Evolutionary conservation across 805 yeast species (phyloP), one percentile per base, ranked within the genome.

Genomic region (Candida xiaguanensis): DNA sequence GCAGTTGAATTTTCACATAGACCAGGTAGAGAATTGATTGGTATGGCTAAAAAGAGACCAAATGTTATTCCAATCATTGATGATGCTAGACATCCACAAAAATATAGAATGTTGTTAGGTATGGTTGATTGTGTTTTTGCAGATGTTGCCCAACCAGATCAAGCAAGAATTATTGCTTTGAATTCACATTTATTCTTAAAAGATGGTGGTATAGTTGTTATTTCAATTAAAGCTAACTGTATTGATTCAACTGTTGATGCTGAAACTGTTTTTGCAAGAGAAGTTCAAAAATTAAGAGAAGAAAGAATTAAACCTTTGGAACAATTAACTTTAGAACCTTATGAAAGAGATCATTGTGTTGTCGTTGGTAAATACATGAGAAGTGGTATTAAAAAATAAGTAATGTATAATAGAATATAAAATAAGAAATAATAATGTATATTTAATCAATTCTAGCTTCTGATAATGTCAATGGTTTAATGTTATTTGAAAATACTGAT

Each of bases 1-100:
- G 99, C 99, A 43, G 99, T 93, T 53, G 99, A 93, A 75, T 93
- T 93, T 76, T 89, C 97, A 49, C 98, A 93, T 80, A 85, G 99
- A 80, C 96, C 98, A 61, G 99, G 99, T 68, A 85, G 99, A 78
- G 99, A 93, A 72, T 80, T 93, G 72, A 91, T 93, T 60, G 87
- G 95, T 59, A 93, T 93, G 99, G 99, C 99, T 65, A 93, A 91
- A 82, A 93, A 93, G 95, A 87, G 99, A 80, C 98, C 99, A 51
- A 93, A 93, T 63, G 95, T 93, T 43, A 88, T 93, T 53, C 99
- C 99, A 59, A 93, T 93, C 69, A 90, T 93, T 66, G 99, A 93
- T 73, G 99, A 93, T 74, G 99, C 99, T 49, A 90, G 99, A 78
- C 99, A 93, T 74, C 99, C 99, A 61, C 99, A 93, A 69, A 93